A percentile compares a stretch with the other conserved stretches of the same genome.
Conservation (phyloP, 345 rosid genomes). For the Populus pruinosa region DNA sequence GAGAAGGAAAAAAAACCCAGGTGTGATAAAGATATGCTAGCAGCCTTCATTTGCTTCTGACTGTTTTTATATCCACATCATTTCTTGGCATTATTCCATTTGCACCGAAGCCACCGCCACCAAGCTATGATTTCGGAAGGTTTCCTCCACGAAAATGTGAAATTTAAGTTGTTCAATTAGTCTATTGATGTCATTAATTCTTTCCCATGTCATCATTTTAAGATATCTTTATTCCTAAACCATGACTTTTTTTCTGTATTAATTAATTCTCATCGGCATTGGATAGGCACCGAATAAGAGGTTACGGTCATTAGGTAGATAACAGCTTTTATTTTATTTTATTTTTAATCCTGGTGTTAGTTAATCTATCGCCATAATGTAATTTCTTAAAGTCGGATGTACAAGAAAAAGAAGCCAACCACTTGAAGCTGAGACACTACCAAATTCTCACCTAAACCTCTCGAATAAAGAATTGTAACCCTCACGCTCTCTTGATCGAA, state of each 20-base stretch:
- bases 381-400: background rate
- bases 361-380: background rate
- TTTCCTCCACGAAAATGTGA: background rate
- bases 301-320: background rate
- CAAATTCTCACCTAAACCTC: slow-evolving; percentile 30
- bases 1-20: background rate
- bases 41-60: background rate
- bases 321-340: background rate
- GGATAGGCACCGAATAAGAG: background rate
- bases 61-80: background rate
- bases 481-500: background rate
- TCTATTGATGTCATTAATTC: background rate
- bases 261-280: background rate
- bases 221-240: background rate
- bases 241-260: background rate
- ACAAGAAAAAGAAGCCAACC: slow-evolving; percentile 18
- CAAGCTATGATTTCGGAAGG: slow-evolving; percentile 4
- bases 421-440: slow-evolving; percentile 37
- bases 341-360: background rate
- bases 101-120: background rate
- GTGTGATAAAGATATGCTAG: background rate
- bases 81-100: background rate
- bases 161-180: background rate
- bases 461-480: background rate
- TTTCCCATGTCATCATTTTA: background rate